Evolutionary conservation across 352 stramenopile species (phyloP), one percentile per base, ranked within the genome.

Genomic region (Lagenidium sp.): DNA sequence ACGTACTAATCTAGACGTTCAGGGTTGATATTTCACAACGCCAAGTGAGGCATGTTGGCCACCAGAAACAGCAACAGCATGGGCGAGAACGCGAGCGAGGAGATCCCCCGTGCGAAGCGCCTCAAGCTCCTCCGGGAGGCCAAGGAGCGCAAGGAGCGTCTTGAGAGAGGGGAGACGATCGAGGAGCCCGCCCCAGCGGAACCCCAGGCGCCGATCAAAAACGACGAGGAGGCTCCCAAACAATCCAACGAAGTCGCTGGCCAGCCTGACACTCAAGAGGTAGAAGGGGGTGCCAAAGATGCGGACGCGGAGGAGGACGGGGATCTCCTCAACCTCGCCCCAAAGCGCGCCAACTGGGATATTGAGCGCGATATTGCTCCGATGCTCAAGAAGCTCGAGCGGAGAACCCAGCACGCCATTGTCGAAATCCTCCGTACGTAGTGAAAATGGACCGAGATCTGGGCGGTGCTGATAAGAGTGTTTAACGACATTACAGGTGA

Each of bases 331-430:
- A 80, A 77, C 28, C 55, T 94, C 2, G 82, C 82, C 18, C 78
- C 82, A 1, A 91, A 90, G 60, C 78, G 77, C 18, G 78, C 79
- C 16, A 94, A 90, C 44, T 94, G 79, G 78, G 82, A 94, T 43
- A 86, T 94, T 45, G 79, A 92, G 49, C 74, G 82, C 21, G 79
- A 90, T 37, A 85, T 94, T 44, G 82, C 76, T 16, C 81, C 81
- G 10, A 83, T 91, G 72, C 66, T 94, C 25, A 86, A 88, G 57
- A 94, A 86, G 46, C 60, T 94, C 15, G 82, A 94, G 53, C 69
- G 70, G 23, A 76, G 82, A 50, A 94, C 82, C 32, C 82, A 92
- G 52, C 79, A 91, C 46, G 66, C 74, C 21, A 86, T 94, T 43
- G 82, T 90, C 23, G 78, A 94, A 57, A 89, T 94, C 48, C 41